Base-by-base conservation (phyloP, 768 basidiomycete genomes). In the Amanita pseudoporphyria region DNA sequence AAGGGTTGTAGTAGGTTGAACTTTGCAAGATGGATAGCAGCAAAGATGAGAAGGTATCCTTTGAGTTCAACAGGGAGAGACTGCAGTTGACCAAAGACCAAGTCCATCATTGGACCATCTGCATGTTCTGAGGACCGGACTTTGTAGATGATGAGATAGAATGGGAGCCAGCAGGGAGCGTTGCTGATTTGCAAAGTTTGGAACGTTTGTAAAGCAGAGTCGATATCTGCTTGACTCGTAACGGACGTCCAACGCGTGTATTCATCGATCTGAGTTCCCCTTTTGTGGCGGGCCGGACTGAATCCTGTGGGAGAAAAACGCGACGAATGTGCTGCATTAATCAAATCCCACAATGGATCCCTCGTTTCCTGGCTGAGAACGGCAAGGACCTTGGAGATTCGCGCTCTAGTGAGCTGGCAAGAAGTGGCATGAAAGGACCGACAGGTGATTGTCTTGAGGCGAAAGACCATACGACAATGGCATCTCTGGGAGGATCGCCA, bases 101-200 rank as follows among this genome's bases (percentile, higher is more conserved):
- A 60, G 45, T 72, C 68, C 35, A 72, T 56, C 30, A 77, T 55
- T 1, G 68, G 65, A 0, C 67, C 67, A 18, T 64, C 60, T 0
- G 78, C 79, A 21, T 83, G 72, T 12, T 49, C 49, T 1, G 69
- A 60, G 0, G 73, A 71, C 14, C 58, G 64, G 9, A 80, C 66
- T 58, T 71, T 75, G 61, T 69, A 70, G 3, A 59, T 63, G 13
- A 74, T 62, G 36, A 83, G 64, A 39, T 72, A 68, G 26, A 84
- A 61, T 9, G 74, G 58, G n/a, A 81, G 62, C 81, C 81, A 85
- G 0, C 70, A 54, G 0, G 83, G 82, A 12, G 67, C 47, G 28
- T n/a, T 30, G 31, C 36, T 30, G 28, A 24, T 16, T 6, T 35
- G 9, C 12, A 44, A 9, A 36, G 37, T 19, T 16, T 35, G n/a